A percentile compares a stretch with the other conserved stretches of the same genome.
Evolutionary conservation across 2,329 filamentous ascomycete genomes (phyloP).

Genomic region (Beauveria pseudobassiana): DNA sequence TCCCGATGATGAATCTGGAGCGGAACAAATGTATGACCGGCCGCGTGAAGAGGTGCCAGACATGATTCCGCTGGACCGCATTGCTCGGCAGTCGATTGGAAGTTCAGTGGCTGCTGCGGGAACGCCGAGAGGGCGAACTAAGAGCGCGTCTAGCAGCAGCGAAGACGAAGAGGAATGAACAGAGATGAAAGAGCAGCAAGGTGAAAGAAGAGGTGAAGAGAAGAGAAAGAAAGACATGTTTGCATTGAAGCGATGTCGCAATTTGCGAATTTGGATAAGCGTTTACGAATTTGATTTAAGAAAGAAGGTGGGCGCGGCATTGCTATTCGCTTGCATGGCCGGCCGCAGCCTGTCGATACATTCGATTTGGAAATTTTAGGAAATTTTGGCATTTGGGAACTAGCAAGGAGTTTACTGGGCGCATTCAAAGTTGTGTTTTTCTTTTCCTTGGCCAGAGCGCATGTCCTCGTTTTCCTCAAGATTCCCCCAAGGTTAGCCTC

Average conservation of each 20-base stretch:
- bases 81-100: slow-evolving; percentile 18
- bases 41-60: slow-evolving; percentile 12
- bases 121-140: slow-evolving; percentile 23
- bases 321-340: too few relatives aligned
- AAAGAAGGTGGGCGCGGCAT: neutral
- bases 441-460: neutral
- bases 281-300: neutral
- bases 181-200: neutral
- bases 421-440: neutral
- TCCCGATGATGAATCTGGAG: slow-evolving; percentile 26
- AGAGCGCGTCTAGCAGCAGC: slow-evolving; percentile 21
- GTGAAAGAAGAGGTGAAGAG: neutral
- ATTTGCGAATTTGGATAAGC: neutral
- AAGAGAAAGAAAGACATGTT: neutral
- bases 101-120: slow-evolving; percentile 28
- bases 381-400: neutral
- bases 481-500: neutral
- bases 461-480: neutral
- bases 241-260: neutral
- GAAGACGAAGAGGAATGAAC: slow-evolving; percentile 4
- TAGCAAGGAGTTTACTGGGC: slow-evolving; percentile 6
- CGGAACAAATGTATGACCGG: slow-evolving; percentile 24
- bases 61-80: slow-evolving; percentile 2
- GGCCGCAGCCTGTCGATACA: neutral
- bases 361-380: neutral